Conservation (phyloP, 345 rosid genomes). For the Bruguiera sexangula region DNA sequence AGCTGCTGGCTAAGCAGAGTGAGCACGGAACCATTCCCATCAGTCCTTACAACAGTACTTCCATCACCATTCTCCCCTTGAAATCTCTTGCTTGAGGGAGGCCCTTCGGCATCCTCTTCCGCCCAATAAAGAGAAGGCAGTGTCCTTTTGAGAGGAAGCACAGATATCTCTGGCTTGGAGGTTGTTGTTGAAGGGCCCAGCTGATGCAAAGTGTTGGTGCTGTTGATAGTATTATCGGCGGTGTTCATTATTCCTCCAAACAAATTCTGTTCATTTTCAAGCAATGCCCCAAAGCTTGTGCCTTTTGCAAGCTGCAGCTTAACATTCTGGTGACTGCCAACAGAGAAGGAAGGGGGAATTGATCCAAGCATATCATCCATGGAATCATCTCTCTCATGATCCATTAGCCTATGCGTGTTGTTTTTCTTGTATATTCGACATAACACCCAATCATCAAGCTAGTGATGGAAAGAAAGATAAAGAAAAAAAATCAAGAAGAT, state of each 20-base stretch:
- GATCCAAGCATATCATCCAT: constrained; percentile 51
- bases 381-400: constrained; percentile 60
- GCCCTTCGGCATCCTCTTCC: constrained; percentile 29
- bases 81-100: constrained; percentile 54
- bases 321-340: constrained; percentile 27
- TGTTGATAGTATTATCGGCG: constrained; percentile 24
- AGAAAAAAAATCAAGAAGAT: not conserved
- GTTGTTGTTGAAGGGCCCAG: constrained; percentile 36
- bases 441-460: constrained; percentile 98
- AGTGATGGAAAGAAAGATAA: constrained; percentile 1
- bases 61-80: constrained; percentile 35
- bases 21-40: constrained; percentile 42
- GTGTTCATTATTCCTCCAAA: constrained; percentile 46
- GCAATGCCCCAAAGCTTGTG: constrained; percentile 33
- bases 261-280: constrained; percentile 40
- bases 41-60: constrained; percentile 22
- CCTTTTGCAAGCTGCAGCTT: constrained; percentile 32
- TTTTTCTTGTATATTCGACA: constrained; percentile 90
- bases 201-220: constrained; percentile 31
- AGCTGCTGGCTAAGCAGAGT: constrained; percentile 50
- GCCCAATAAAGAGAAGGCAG: constrained; percentile 63
- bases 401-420: constrained; percentile 43
- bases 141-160: constrained; percentile 58
- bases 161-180: constrained; percentile 40
- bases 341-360: constrained; percentile 47